Evolutionary conservation across 192 early-diverging fungal genomes (phyloP).

Genomic region (Coemansia sp.): DNA sequence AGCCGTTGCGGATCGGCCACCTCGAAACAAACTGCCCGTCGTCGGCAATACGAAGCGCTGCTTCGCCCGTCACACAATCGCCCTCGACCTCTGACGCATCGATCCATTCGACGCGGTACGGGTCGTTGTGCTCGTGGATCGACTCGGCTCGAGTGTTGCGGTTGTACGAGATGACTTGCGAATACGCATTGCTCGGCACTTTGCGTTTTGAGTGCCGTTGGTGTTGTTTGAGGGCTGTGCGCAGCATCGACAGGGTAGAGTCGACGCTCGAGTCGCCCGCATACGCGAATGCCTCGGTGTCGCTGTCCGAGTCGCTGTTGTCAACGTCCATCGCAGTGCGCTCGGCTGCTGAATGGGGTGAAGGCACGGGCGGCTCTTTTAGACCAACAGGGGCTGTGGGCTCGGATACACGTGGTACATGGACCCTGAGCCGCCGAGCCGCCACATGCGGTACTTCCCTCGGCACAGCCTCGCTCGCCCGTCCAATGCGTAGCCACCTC

Average conservation of each 20-base stretch:
- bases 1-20: constrained; percentile 80
- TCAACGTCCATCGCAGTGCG: constrained; percentile 11
- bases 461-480: constrained; percentile 80
- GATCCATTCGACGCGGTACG: constrained; percentile 87
- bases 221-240: constrained; percentile 70
- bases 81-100: constrained; percentile 28
- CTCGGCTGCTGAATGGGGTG: too few relatives aligned
- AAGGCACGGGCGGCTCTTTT: too few relatives aligned
- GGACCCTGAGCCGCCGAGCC: constrained; percentile 59
- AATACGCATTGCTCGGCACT: constrained; percentile 69
- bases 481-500: constrained; percentile 74
- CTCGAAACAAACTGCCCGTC: constrained; percentile 49
- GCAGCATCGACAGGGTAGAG: constrained; percentile 53
- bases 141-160: constrained; percentile 59
- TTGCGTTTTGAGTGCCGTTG: constrained; percentile 82
- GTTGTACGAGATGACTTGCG: constrained; percentile 76
- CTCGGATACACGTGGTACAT: not conserved
- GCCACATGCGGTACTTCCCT: constrained; percentile 76
- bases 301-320: constrained; percentile 4
- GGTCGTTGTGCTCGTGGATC: constrained; percentile 89
- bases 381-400: too few relatives aligned
- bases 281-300: not conserved
- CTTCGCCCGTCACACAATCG: constrained; percentile 51
- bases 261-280: constrained; percentile 18
- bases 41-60: constrained; percentile 33